Evolutionary conservation across 768 basidiomycete genomes (phyloP), one percentile per base, ranked within the genome.

Genomic region (Hemileccinum rubropunctum): DNA sequence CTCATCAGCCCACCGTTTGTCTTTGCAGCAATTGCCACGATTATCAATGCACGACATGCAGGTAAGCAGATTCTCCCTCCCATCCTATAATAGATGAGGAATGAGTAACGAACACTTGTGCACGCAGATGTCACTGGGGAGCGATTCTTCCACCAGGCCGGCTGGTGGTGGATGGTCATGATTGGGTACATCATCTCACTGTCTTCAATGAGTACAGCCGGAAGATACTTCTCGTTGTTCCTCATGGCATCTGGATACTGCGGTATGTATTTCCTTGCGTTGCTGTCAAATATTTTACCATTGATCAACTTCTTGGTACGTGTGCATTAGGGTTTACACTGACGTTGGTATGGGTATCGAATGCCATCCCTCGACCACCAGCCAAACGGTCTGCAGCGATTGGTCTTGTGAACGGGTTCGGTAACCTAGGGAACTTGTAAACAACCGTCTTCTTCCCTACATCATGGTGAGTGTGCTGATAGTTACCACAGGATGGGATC

Each of bases 301-400:
- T 23, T 23, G 23, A 3, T 23, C 23, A 23, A 23, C 23, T 6
- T 23, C 23, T 23, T 23, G 23, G 23, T 6, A 6, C 28, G 28
- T 12, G 11, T 17, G 32, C 32, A 9, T 21, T 30, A 73, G 74
- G 75, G 10, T 74, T 71, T 42, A 66, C 76, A 3, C 53, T 76
- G 17, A 80, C 74, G 0, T 60, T 80, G 20, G 82, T 83, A 2
- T 86, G 84, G 84, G 78, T 83, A 5, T 76, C 81, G 0, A 84
- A 83, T 53, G 71, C 76, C 1, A 64, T 84, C 34, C 78, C 82
- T 14, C 74, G 84, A 4, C 83, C 84, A 28, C 83, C 83, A 3
- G 76, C 80, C 55, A 81, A 74, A 51, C 57, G 59, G 1, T 53
- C 77, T 2, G 83, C 78, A 6, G 80, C 80, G 2, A 85, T 85